Evolutionary conservation across 805 yeast genomes (phyloP).

Genomic region (Schwanniomyces yamadae): DNA sequence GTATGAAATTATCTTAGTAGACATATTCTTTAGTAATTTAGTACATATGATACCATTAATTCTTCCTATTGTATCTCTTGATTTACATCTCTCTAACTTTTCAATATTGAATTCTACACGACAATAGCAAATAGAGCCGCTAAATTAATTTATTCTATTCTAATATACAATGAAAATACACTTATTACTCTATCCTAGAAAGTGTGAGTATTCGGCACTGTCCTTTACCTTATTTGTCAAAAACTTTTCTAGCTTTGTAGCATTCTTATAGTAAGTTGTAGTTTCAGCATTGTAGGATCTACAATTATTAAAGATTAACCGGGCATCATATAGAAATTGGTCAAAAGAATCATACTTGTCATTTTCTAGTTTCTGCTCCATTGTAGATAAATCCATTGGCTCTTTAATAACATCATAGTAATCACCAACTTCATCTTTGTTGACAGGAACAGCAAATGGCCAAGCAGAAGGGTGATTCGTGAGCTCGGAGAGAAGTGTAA

Average conservation of each 20-base stretch:
- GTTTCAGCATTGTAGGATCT: conserved; percentile 89
- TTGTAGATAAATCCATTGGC: conserved; percentile 96
- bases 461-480: conserved; percentile 96
- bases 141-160: background rate
- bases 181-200: conserved; percentile 40
- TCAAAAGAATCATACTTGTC: conserved; percentile 90
- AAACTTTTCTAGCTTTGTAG: conserved; percentile 89
- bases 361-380: conserved; percentile 90
- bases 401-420: conserved; percentile 95
- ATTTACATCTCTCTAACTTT: background rate
- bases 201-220: conserved; percentile 86
- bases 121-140: background rate
- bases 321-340: conserved; percentile 85
- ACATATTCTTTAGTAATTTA: conserved; percentile 15
- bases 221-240: conserved; percentile 80
- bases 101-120: background rate
- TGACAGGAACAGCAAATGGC: conserved; percentile 96
- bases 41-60: background rate
- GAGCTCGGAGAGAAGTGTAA: conserved; percentile 79
- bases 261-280: conserved; percentile 94
- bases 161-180: conserved; percentile 6
- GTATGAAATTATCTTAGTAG: conserved; percentile 46
- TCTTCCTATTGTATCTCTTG: no score
- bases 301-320: conserved; percentile 85
- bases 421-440: conserved; percentile 91